Evolutionary conservation across 495 filamentous ascomycete species (phyloP).

Genomic region (Penicillium subrubescens): DNA sequence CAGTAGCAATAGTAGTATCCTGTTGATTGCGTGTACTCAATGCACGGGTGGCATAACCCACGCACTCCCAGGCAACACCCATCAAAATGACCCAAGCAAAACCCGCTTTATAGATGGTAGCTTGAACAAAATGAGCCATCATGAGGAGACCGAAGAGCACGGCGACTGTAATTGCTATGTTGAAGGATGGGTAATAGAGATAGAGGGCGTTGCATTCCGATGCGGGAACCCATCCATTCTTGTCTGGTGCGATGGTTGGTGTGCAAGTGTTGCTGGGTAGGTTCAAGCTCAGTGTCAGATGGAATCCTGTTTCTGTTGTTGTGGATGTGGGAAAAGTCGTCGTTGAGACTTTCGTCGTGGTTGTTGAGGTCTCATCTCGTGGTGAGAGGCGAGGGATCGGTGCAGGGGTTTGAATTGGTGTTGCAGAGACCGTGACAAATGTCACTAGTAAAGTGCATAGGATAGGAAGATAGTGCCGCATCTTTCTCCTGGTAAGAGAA

Average conservation of each 20-base stretch:
- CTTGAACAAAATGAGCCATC: background rate
- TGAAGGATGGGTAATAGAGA: background rate
- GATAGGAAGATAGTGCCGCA: background rate
- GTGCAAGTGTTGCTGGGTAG: background rate
- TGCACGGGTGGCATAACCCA: background rate
- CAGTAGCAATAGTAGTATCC: background rate
- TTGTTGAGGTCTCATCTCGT: background rate
- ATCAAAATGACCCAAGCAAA: background rate
- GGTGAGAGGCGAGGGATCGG: background rate
- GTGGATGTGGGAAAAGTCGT: background rate
- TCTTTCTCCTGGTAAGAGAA: background rate
- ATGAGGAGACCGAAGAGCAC: background rate
- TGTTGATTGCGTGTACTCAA: background rate
- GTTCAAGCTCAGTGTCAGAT: background rate
- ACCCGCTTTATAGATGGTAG: background rate
- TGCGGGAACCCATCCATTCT: background rate
- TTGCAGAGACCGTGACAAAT: background rate
- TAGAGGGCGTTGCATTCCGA: background rate
- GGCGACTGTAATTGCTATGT: background rate
- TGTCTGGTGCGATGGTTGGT: background rate
- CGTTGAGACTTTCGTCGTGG: background rate
- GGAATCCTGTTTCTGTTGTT: background rate
- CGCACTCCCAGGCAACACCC: background rate
- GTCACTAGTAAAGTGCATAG: background rate
- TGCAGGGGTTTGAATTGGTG: background rate